phyloP scores from a whole-genome alignment of 805 yeast species.

The Starmera amethionina region DNA sequence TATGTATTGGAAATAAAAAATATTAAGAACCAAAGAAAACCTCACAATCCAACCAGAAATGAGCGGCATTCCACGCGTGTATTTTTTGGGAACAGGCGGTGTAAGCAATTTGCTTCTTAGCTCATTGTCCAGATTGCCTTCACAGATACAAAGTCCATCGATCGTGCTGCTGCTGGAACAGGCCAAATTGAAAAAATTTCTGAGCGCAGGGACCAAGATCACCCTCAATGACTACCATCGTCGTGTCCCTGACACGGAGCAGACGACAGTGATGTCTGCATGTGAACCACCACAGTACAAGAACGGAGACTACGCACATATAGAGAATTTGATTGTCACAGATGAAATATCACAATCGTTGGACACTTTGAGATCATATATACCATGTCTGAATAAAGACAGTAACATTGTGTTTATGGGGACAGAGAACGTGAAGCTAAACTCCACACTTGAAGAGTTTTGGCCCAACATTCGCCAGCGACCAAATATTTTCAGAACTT shows the following conservation, averaged over 20 bases:
- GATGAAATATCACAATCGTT: conserved; percentile 52
- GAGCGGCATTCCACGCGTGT: not conserved
- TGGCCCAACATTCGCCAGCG: conserved; percentile 39
- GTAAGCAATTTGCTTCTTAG: conserved; percentile 1
- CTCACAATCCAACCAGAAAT: no score
- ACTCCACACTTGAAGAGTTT: conserved; percentile 33
- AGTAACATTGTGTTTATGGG: conserved; percentile 52
- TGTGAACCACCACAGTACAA: conserved; percentile 21
- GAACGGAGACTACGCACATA: conserved; percentile 20
- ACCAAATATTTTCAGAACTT: conserved; percentile 40
- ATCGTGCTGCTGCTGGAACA: conserved; percentile 20
- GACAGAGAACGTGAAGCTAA: conserved; percentile 74
- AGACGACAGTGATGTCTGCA: conserved; percentile 21
- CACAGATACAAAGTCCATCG: not conserved
- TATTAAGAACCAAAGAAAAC: no score
- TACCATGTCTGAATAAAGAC: conserved; percentile 26
- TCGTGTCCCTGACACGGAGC: no score
- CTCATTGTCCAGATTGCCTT: not conserved
- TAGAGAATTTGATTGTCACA: conserved; percentile 48
- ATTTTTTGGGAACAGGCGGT: conserved; percentile 1
- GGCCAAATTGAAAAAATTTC: not conserved
- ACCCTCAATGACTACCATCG: conserved; percentile 3
- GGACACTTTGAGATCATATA: conserved; percentile 37
- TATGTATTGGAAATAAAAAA: no score
- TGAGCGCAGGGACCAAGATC: conserved; percentile 1